Base-by-base conservation (phyloP, 179 eudicot species). In the Nepenthes alata region DNA sequence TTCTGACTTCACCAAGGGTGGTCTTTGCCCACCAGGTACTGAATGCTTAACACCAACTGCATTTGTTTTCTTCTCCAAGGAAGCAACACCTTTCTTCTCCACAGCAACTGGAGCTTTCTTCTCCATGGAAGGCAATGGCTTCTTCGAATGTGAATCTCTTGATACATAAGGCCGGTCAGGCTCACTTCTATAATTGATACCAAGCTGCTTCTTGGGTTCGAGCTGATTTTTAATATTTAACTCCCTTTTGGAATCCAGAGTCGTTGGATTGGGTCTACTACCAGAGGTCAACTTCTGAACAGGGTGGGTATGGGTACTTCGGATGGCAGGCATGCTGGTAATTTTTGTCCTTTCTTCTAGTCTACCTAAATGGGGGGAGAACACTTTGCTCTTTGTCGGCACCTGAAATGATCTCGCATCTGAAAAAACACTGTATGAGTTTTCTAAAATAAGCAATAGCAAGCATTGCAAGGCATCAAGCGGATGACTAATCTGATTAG, bases 351-450 rank as follows among this genome's bases (percentile, higher is more conserved):
- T 70, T 8, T 60, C 73, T 62, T 41, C 71, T 13, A 64, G 74
- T 53, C 39, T 52, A 52, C 55, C 55, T 52, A 75, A 61, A 58
- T 68, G 59, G 3, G 74, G 66, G 51, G 73, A 59, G 25, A 65
- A 47, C 15, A 67, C 58, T n/a, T n/a, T 53, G 52, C 59, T 74
- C 53, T 65, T 73, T 37, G 62, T 57, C 56, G 70, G 70, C 60
- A 60, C 75, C 70, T 78, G 78, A 41, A 61, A 61, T 51, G 76
- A 69, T 62, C 75, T 72, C 44, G 74, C 63, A 71, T 81, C 87
- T 80, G 64, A 74, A 78, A 81, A 82, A 76, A 75, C 47, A 70
- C 69, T 75, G 74, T 71, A 70, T 76, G 62, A 81, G 82, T 64
- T 64, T 55, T 53, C 72, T 66, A 74, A 7, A 7, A 55, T 47